A percentile compares a stretch with the other conserved stretches of the same genome.
Conservation (phyloP, 164 flowering plant genomes). For the Nelumbo lutea region DNA sequence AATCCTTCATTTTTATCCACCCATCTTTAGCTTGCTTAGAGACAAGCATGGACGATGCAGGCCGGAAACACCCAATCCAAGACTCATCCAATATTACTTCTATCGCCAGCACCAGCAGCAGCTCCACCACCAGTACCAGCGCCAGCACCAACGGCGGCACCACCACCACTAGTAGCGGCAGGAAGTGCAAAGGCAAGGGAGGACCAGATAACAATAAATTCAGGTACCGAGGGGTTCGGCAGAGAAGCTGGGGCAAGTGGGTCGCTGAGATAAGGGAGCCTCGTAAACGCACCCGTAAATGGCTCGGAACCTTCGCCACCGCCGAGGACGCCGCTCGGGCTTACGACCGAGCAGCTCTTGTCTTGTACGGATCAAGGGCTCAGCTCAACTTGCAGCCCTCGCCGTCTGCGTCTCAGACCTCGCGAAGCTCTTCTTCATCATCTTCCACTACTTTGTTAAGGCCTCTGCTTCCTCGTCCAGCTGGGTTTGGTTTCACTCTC, state of each 20-base stretch:
- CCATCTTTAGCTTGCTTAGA: conserved; percentile 6
- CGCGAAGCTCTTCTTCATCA: conserved; percentile 9
- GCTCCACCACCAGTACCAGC: neutral
- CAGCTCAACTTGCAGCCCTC: conserved; percentile 82
- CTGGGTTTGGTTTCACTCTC: conserved; percentile 30
- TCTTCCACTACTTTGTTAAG: conserved; percentile 45
- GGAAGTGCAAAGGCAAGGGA: conserved; percentile 66
- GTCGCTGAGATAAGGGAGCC: conserved; percentile 98
- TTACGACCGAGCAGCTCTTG: conserved; percentile 84
- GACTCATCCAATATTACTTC: conserved; percentile 8
- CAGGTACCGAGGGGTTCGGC: conserved; percentile 81
- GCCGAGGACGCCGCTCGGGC: conserved; percentile 98
- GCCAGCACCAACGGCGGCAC: conserved; percentile 2
- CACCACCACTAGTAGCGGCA: conserved; percentile 13
- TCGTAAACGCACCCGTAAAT: conserved; percentile 64
- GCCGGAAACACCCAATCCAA: conserved; percentile 2
- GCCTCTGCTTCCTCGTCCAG: conserved; percentile 66
- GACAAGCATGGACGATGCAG: conserved; percentile 12
- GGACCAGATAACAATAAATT: conserved; percentile 90
- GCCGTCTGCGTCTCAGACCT: conserved; percentile 8
- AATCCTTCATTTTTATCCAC: conserved; percentile 3
- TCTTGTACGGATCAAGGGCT: conserved; percentile 80
- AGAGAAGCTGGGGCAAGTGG: conserved; percentile 97
- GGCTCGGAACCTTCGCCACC: conserved; percentile 93
- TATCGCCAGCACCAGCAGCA: conserved; percentile 10